Percentiles rank a stretch among this genome's conserved stretches.
These are phyloP conservation scores for Sporothrix pseudoabietina DNA, from an alignment of 2,329 filamentous ascomycete species.

Conservation along the genomic window DNA sequence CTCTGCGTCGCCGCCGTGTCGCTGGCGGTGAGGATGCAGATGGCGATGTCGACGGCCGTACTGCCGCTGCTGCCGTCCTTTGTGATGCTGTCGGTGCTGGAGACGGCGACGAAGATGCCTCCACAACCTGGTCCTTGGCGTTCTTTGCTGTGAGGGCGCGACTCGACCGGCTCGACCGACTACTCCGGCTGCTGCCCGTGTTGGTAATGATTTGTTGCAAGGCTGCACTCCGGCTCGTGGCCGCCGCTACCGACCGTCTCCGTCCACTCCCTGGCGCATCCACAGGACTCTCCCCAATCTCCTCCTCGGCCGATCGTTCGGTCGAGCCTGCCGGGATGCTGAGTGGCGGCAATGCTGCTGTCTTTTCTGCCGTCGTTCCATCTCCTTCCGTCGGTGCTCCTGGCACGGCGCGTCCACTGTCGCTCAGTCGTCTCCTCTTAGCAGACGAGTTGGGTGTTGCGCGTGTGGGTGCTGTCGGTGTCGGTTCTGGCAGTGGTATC, in stretches of 20 bases:
- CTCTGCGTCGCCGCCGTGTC: neutral
- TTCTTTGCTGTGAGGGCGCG: neutral
- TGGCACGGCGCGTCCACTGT: constrained; percentile 5
- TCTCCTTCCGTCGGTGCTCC: neutral
- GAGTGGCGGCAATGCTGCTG: neutral
- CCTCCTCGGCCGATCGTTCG: constrained; percentile 41
- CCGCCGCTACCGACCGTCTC: constrained; percentile 45
- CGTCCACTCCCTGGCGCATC: constrained; percentile 60
- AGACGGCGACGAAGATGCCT: constrained; percentile 15
- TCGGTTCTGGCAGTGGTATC: neutral
- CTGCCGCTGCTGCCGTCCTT: neutral
- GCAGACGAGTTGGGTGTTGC: constrained; percentile 53
- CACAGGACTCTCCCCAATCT: constrained; percentile 57
- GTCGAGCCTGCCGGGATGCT: neutral
- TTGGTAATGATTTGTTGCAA: constrained; percentile 47
- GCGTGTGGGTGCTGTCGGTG: constrained; percentile 33
- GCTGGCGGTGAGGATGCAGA: constrained; percentile 34
- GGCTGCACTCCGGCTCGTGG: constrained; percentile 41
- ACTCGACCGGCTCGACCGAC: constrained; percentile 20
- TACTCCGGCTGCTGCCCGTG: constrained; percentile 37
- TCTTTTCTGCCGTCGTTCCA: neutral
- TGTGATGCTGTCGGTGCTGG: neutral
- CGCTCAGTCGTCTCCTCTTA: constrained; percentile 48
- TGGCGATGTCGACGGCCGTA: neutral
- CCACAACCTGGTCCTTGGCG: constrained; percentile 32